Conservation (phyloP, 2,329 filamentous ascomycete species). For the Calonectria crousiana region DNA sequence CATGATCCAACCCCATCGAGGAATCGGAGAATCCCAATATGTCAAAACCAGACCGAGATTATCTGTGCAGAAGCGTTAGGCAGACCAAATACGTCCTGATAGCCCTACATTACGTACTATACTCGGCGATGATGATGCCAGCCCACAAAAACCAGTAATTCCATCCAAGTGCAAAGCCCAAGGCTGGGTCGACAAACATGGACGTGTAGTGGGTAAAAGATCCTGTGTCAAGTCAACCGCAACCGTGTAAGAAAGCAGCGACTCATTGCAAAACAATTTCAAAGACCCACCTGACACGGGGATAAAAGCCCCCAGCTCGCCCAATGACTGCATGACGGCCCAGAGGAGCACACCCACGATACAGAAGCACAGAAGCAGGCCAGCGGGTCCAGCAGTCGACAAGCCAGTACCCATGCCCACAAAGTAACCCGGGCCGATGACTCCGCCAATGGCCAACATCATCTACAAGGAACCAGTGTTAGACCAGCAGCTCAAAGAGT, state of each 20-base stretch:
- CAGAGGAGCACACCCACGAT: slow-evolving; percentile 18
- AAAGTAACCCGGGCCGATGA: slow-evolving; percentile 28
- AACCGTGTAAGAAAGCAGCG: background rate
- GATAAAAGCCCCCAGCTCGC: slow-evolving; percentile 9
- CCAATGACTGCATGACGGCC: slow-evolving; percentile 19
- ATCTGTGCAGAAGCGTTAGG: background rate
- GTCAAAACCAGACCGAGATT: slow-evolving; percentile 18
- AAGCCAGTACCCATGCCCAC: slow-evolving; percentile 28
- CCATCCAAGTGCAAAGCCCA: slow-evolving; percentile 11
- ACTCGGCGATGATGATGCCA: slow-evolving; percentile 18
- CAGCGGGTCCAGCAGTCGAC: slow-evolving; percentile 21
- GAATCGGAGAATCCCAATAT: slow-evolving; percentile 9
- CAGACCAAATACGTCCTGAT: background rate
- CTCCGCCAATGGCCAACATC: slow-evolving; percentile 28
- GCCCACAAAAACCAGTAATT: slow-evolving; percentile 17
- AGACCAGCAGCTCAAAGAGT: background rate
- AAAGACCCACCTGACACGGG: slow-evolving; percentile 11
- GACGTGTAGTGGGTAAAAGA: slow-evolving; percentile 5
- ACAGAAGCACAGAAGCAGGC: slow-evolving; percentile 13
- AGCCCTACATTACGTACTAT: background rate
- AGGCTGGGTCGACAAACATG: slow-evolving; percentile 12
- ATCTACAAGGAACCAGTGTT: slow-evolving; percentile 13
- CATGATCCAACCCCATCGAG: slow-evolving; percentile 16
- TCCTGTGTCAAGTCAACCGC: no score
- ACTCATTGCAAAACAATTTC: background rate